Percentiles rank a stretch among this genome's conserved stretches.
Conservation (phyloP, 176 grass and related monocot genomes). For the Oryza nivara region DNA sequence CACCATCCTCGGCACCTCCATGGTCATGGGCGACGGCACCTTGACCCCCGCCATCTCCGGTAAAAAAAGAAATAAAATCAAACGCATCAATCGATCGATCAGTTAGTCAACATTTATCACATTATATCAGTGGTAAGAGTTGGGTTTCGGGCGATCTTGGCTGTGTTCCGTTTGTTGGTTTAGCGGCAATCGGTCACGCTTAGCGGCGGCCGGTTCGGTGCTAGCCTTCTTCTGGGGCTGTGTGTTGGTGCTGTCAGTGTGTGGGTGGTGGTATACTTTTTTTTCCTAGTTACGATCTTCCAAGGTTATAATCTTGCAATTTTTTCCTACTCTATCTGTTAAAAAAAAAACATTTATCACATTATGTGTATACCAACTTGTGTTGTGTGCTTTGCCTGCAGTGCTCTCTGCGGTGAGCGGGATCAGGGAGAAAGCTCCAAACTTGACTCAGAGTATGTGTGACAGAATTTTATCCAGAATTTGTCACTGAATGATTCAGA, state of each 20-base stretch:
- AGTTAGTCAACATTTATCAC: background rate
- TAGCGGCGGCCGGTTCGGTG: no score
- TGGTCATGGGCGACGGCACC: constrained; percentile 82
- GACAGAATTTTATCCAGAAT: background rate
- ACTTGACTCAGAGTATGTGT: constrained; percentile 61
- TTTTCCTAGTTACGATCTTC: no score
- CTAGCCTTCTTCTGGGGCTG: no score
- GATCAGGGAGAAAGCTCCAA: constrained; percentile 70
- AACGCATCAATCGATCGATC: background rate
- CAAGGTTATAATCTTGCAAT: no score
- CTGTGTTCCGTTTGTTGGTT: no score
- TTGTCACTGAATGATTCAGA: background rate
- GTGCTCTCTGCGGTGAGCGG: constrained; percentile 73
- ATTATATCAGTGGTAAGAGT: no score
- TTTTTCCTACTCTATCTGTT: no score
- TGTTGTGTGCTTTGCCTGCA: constrained; percentile 21
- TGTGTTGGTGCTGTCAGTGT: no score
- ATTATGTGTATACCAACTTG: background rate
- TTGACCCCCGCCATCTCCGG: constrained; percentile 79
- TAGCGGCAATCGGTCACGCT: no score
- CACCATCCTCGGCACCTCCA: constrained; percentile 78
- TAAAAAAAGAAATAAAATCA: background rate
- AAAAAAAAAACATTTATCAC: background rate
- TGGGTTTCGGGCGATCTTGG: no score
- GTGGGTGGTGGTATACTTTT: no score